Evolutionary conservation across 2,329 filamentous ascomycete species (phyloP).

Genomic region (Colletotrichum plurivorum): DNA sequence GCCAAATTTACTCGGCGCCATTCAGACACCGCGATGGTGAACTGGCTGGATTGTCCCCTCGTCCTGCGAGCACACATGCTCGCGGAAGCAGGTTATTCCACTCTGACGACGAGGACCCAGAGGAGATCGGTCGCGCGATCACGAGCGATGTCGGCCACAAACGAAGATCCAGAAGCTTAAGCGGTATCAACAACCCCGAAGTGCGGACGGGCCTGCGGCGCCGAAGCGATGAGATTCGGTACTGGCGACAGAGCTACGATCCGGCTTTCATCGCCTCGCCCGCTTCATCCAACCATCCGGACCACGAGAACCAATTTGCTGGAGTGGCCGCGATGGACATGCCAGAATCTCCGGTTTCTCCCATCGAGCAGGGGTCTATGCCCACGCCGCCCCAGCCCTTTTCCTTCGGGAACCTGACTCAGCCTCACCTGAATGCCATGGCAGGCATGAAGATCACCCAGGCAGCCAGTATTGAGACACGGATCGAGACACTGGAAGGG

Average conservation of each 20-base stretch:
- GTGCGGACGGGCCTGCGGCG: slow-evolving; percentile 54
- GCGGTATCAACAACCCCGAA: slow-evolving; percentile 44
- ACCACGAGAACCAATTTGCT: slow-evolving; percentile 51
- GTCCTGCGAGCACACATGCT: slow-evolving; percentile 73
- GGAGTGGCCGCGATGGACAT: slow-evolving; percentile 49
- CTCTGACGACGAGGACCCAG: slow-evolving; percentile 58
- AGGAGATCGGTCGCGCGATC: slow-evolving; percentile 74
- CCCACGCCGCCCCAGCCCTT: slow-evolving; percentile 64
- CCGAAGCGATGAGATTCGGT: slow-evolving; percentile 74
- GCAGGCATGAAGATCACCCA: slow-evolving; percentile 71
- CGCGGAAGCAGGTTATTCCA: slow-evolving; percentile 57
- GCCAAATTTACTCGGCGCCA: slow-evolving; percentile 53
- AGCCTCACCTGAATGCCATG: slow-evolving; percentile 56
- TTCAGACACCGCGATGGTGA: slow-evolving; percentile 57
- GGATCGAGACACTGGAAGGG: slow-evolving; percentile 66
- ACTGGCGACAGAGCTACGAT: slow-evolving; percentile 74
- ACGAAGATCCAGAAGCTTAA: slow-evolving; percentile 72
- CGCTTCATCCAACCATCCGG: slow-evolving; percentile 62
- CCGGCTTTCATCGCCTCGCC: slow-evolving; percentile 64
- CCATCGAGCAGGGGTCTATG: slow-evolving; percentile 50
- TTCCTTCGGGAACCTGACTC: slow-evolving; percentile 64
- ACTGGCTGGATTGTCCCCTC: slow-evolving; percentile 69
- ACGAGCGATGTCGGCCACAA: slow-evolving; percentile 67
- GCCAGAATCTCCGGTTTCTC: slow-evolving; percentile 47
- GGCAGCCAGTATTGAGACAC: slow-evolving; percentile 66